phyloP scores from a whole-genome alignment of 176 grass and related monocot species.

The Cocos nucifera region DNA sequence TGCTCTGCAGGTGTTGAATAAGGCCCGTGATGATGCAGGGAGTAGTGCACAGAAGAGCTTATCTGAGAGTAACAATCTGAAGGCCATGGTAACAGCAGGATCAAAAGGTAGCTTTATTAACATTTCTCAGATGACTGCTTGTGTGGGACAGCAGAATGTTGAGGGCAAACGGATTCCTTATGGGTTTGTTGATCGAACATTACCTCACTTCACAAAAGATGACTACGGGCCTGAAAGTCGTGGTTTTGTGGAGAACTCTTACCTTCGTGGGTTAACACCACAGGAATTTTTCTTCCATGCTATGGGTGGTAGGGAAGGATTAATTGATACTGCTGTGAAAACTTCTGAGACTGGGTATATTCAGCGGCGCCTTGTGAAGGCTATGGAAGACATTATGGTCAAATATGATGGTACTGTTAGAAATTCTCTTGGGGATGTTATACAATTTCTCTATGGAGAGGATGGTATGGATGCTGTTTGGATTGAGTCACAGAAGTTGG shows the following conservation, averaged over 20 bases:
- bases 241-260: slow-evolving; percentile 98
- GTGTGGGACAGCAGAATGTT: slow-evolving; percentile 97
- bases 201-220: slow-evolving; percentile 94
- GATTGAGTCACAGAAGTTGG: slow-evolving; percentile 89
- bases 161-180: slow-evolving; percentile 99
- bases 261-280: slow-evolving; percentile 86
- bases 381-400: slow-evolving; percentile 99
- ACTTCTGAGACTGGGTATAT: slow-evolving; percentile 91
- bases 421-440: slow-evolving; percentile 89
- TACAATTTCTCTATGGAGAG: slow-evolving; percentile 96
- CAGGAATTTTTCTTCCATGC: slow-evolving; percentile 94
- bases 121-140: slow-evolving; percentile 99
- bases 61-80: slow-evolving; percentile 97
- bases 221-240: slow-evolving; percentile 89
- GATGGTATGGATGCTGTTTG: slow-evolving; percentile 99
- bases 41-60: slow-evolving; percentile 95
- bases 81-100: slow-evolving; percentile 95
- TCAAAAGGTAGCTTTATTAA: slow-evolving; percentile 97
- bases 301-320: slow-evolving; percentile 81
- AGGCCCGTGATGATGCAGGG: slow-evolving; percentile 97
- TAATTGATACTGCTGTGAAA: slow-evolving; percentile 88
- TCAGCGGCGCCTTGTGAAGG: slow-evolving; percentile 84
- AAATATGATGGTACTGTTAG: slow-evolving; percentile 96
- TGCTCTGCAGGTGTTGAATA: slow-evolving; percentile 70
- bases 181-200: slow-evolving; percentile 71